Conservation (phyloP, 257 asterid genomes). For the Paraleonurus japonicus region DNA sequence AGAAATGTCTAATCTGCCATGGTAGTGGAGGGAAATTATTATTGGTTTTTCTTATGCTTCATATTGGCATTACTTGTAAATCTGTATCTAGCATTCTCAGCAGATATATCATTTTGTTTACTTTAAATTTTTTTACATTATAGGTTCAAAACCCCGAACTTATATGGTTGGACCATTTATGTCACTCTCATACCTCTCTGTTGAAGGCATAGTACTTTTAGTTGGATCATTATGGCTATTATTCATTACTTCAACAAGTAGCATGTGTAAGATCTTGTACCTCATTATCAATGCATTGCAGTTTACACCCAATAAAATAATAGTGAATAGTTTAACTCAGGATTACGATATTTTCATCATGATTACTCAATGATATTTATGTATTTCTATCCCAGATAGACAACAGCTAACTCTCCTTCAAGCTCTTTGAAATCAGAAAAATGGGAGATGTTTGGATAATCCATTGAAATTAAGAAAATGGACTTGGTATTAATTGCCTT, state of each 20-base stretch:
- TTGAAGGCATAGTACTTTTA: neutral
- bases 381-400: neutral
- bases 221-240: neutral
- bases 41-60: neutral
- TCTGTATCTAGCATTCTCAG: neutral
- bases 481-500: neutral
- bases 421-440: neutral
- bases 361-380: neutral
- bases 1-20: constrained; percentile 10
- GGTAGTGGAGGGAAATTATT: neutral
- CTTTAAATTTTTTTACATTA: neutral
- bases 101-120: neutral
- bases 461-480: neutral
- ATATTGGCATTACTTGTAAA: neutral
- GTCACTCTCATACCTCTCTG: neutral
- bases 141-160: neutral
- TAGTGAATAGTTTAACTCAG: neutral
- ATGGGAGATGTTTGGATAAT: neutral
- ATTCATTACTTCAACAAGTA: neutral
- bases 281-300: neutral
- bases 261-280: constrained; percentile 6
- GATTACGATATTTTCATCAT: neutral
- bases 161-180: neutral
- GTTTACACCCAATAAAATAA: neutral
- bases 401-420: neutral